Base-by-base conservation (phyloP, 2,329 filamentous ascomycete species). In the Aspergillus ochraceus region DNA sequence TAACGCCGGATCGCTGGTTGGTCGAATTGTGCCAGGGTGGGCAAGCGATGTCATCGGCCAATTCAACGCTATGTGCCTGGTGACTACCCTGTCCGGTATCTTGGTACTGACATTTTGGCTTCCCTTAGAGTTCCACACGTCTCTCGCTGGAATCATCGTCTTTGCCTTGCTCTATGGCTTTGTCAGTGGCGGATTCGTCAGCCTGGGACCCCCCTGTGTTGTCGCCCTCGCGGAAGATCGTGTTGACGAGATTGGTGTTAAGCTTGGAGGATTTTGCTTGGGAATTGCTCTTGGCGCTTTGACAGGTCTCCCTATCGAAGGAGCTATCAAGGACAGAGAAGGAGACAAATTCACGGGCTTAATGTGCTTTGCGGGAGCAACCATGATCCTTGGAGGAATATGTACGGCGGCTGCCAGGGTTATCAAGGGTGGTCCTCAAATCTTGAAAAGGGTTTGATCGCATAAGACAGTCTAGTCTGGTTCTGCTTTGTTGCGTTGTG, bases 141-240 rank as follows among this genome's bases (percentile, higher is more conserved):
- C 26, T 6, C 29, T 52, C 17, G 50, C 50, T 29, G 50, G 50
- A 10, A 52, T 52, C n/a, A 52, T 52, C 20, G 30, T 52, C 6
- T 52, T 52, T 36, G 26, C 50, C 19, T 6, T 52, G n/a, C 50
- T 52, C 9, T 52, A 29, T 52, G 50, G 50, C 30, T 52, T 52
- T 52, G 30, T 52, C 26, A 52, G 50, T 19, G 50, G 50, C 30
- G 50, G 50, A 8, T 52, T 52, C 29, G 50, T 52, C 24, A 52
- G 50, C 20, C 30, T 52, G 2, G 50, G 50, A 14, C 50, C 50
- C 9, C 50, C 50, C 10, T 52, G 50, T 19, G 50, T 52, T 12
- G 50, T 52, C 8, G 26, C 50, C 11, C 30, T 52, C 11, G 50
- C 50, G 17, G 50, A 36, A 20, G 50, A 52, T 30, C 14, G 30